Base-by-base conservation (phyloP, 768 basidiomycete species). In the Russula virescens region DNA sequence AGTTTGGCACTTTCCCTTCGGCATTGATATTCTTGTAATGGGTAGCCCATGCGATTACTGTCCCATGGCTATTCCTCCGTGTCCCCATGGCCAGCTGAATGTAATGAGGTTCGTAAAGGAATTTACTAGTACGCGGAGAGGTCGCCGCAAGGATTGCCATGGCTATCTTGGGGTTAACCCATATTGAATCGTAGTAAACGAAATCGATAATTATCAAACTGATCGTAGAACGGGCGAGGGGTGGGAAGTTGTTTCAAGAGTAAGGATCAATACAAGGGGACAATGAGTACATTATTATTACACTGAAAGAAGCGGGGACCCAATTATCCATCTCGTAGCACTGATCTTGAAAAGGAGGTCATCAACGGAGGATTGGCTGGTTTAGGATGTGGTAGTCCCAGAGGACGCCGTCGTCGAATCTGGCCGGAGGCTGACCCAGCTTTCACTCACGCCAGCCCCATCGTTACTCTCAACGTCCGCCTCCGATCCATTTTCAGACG, bases 401-500 rank as follows among this genome's bases (percentile, higher is more conserved):
- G 56, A 51, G 28, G 55, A 49, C 26, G 34, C 21, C 38, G 34
- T 58, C 34, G 43, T 59, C 60, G 57, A 7, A 49, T 50, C 57
- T 9, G 62, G 68, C 55, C 69, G 64, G 49, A 91, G 74, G 70
- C 83, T 89, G 55, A 92, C 75, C 89, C 89, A 92, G 65, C 87
- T 89, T 53, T 82, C 78, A 42, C 75, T 82, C 28, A 82, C 82
- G 34, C 77, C 78, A 5, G 78, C 74, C 11, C 73, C 75, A 61
- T 82, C 83, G 66, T 83, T 85, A 68, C 86, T 86, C 72, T 89
- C 88, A 13, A 82, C 78, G 61, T 90, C 89, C 7, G 81, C 81
- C 57, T 90, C 88, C 1, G 87, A 88, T 48, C 76, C 79, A 21
- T 77, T 75, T 58, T 84, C 88, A 3, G 74, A 73, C 40, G 51